Evolutionary conservation across 371 early-diverging fungal genomes (phyloP), one percentile per base, ranked within the genome.

Genomic region (Mucor piriformis): DNA sequence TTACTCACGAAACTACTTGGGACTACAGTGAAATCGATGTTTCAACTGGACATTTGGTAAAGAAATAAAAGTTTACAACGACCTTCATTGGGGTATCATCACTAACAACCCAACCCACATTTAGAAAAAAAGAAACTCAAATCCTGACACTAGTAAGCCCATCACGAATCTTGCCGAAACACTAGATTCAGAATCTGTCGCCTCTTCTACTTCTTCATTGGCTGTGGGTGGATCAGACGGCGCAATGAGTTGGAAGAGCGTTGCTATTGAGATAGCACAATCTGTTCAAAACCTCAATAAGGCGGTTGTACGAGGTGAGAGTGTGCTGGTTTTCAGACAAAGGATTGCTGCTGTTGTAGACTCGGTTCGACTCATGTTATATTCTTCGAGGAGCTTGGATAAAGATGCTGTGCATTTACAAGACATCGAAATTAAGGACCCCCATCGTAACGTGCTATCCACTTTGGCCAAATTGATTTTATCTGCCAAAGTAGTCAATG

Each of bases 341-440:
- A 67, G 58, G 25, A 61, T 64, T 15, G 48, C 80, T 0, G 66
- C 70, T 16, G 86, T 95, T 10, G 90, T 95, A 7, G 83, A 89
- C 33, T 83, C 93, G n/a, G 90, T 95, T 57, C 88, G 93, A 20
- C 81, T 88, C 21, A 90, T 96, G 89, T 79, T 97, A 48, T 86
- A 86, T 40, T 84, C 92, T 15, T 88, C 92, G 3, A 87, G 89
- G 4, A 84, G 90, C 5, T 78, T 88, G n/a, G 87, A 87, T 25
- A 83, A 84, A 48, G 91, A 92, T 32, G 63, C 71, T 8, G 64
- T 84, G 0, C 83, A 85, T 25, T 82, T 89, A 66, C 82, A 86
- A 57, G 81, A 83, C 40, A 83, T 86, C 58, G 76, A 78, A 20
- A 60, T 84, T 15, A 83, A 94, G 54, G 83, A 87, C 59, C 77